Base-by-base conservation (phyloP, 192 early-diverging fungal species). In the Kappamyces sp. region DNA sequence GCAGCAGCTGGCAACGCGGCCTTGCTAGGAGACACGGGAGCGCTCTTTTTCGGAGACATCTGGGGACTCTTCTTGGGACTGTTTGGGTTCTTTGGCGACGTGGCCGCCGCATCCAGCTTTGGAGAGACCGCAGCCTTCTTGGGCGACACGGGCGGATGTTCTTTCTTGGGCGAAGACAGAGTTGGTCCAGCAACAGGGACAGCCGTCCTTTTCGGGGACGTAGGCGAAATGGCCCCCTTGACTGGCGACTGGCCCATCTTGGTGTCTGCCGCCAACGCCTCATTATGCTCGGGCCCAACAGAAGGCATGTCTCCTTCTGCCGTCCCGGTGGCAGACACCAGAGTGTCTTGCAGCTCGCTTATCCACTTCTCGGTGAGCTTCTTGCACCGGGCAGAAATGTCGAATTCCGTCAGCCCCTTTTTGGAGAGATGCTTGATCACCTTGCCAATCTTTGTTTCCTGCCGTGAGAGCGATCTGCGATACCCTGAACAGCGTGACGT, bases 391-490 rank as follows among this genome's bases (percentile, higher is more conserved):
- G 41, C 29, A 22, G 29, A 33, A 41, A 57, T 57, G 1, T n/a
- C 15, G 22, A 45, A 22, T 34, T 57, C 37, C 38, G n/a, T 57
- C 5, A 57, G 9, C 7, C 22, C 54, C 32, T 57, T 57, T 57
- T 33, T 57, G 5, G 29, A n/a, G 11, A 57, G 4, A 8, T 8
- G 14, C 54, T 57, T 57, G 34, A 57, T 33, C 3, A 57, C 54
- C 45, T 57, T 57, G 1, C 54, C 54, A 34, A 57, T 57, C 54
- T 57, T 57, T 38, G 54, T 57, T 57, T 57, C 54, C 38, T 57
- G 22, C 22, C 22, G 22, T 22, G 22, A 22, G 22, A 22, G 22
- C 22, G 22, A 22, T 22, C 22, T 22, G 22, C 22, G 22, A 22
- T 22, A 22, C 22, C 22, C 22, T 41, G 54, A 57, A 57, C 7